Percentiles rank a stretch among this genome's conserved stretches.
These are phyloP conservation scores for Microdochium nivale DNA, from an alignment of 2,329 filamentous ascomycete species.

Conservation along the genomic window DNA sequence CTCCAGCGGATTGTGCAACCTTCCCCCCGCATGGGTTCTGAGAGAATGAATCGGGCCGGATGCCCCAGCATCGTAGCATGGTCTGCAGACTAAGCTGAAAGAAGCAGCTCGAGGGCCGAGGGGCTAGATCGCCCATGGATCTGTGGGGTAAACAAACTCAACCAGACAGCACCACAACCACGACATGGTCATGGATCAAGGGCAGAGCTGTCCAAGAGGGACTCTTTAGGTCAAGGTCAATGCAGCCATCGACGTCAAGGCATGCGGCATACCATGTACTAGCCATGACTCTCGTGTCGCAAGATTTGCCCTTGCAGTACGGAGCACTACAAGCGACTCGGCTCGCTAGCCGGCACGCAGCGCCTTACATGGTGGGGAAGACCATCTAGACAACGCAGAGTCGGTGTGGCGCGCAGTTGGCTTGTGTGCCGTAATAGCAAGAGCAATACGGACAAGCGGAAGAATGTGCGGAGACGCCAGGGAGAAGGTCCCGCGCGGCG, in stretches of 20 bases:
- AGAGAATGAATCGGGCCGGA: too few relatives aligned
- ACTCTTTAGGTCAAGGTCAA: neutral
- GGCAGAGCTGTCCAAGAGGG: neutral
- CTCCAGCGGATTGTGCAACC: too few relatives aligned
- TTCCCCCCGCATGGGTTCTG: too few relatives aligned
- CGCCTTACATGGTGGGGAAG: too few relatives aligned
- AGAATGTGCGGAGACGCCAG: neutral
- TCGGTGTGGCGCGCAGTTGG: neutral
- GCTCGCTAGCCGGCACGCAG: too few relatives aligned
- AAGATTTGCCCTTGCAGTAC: too few relatives aligned
- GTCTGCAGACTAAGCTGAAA: neutral
- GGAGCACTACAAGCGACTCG: too few relatives aligned
- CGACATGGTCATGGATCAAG: neutral
- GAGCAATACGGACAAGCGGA: neutral
- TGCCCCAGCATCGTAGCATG: too few relatives aligned
- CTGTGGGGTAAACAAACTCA: neutral
- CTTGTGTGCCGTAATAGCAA: neutral
- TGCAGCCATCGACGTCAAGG: too few relatives aligned
- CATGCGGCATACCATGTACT: too few relatives aligned
- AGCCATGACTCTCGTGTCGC: too few relatives aligned
- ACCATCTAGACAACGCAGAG: too few relatives aligned
- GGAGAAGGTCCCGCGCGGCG: neutral
- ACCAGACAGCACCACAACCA: neutral
- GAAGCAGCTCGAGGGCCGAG: neutral
- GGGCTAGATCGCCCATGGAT: neutral